Evolutionary conservation across 192 early-diverging fungal species (phyloP).

Genomic region (Entomortierella parvispora): DNA sequence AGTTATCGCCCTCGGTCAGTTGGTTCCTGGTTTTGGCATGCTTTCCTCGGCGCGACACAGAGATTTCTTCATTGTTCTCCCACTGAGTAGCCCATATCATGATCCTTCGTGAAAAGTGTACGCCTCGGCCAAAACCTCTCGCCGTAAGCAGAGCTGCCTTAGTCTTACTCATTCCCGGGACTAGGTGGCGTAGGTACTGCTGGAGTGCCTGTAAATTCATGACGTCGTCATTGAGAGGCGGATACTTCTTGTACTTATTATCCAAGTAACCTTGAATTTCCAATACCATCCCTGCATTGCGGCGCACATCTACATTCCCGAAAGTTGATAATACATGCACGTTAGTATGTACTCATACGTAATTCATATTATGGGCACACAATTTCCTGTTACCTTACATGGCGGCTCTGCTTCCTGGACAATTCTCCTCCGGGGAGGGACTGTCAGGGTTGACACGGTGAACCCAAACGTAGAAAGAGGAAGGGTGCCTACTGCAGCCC

Average conservation of each 20-base stretch:
- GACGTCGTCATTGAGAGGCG: not conserved
- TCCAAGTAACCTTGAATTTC: not conserved
- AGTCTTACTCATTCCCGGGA: not conserved
- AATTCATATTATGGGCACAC: too few species aligned
- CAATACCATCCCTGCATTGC: too few species aligned
- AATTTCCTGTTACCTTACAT: too few species aligned
- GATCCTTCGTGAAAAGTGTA: slow-evolving; percentile 4
- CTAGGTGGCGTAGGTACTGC: not conserved
- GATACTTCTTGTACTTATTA: not conserved
- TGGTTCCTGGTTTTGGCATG: slow-evolving; percentile 13
- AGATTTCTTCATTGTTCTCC: slow-evolving; percentile 6
- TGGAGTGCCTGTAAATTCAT: not conserved
- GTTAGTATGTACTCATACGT: too few species aligned
- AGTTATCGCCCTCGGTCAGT: slow-evolving; percentile 5
- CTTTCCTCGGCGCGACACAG: slow-evolving; percentile 1
- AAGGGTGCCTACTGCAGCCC: not conserved
- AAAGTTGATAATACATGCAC: too few species aligned
- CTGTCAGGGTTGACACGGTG: too few species aligned
- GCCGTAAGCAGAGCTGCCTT: not conserved
- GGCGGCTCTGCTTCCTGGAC: too few species aligned
- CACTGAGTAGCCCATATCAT: slow-evolving; percentile 8
- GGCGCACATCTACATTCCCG: too few species aligned
- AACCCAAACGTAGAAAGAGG: too few species aligned
- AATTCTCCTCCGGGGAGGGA: too few species aligned
- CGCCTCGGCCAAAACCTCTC: not conserved